Percentiles rank a stretch among this genome's conserved stretches.
phyloP scores from a whole-genome alignment of 441 rosid species.

The Populus hybrid region DNA sequence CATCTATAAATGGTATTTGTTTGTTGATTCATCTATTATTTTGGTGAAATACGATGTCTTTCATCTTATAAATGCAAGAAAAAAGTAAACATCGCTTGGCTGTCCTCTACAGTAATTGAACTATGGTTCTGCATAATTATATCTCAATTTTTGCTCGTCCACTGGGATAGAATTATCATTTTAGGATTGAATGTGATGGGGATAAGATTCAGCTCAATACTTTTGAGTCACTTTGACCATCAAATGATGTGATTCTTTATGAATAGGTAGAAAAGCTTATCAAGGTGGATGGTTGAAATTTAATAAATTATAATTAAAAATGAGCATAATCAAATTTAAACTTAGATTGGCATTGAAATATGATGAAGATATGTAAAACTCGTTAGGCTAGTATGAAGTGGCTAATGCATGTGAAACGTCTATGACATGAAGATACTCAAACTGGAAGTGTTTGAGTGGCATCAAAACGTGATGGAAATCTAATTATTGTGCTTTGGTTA shows the following conservation, averaged over 20 bases:
- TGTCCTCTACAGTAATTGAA: neutral
- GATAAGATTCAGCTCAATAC: neutral
- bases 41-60: neutral
- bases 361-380: neutral
- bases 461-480: neutral
- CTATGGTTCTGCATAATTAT: neutral
- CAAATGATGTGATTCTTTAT: neutral
- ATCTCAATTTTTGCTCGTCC: neutral
- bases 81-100: neutral
- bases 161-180: neutral
- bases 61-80: neutral
- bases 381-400: neutral
- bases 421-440: neutral
- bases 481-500: neutral
- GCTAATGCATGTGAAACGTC: neutral
- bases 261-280: neutral
- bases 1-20: neutral
- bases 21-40: neutral
- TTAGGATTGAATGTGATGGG: neutral
- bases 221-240: neutral
- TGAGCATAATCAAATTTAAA: neutral
- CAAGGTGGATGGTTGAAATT: neutral
- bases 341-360: neutral
- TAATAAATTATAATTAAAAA: neutral
- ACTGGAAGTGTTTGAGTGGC: neutral